A percentile compares a stretch with the other conserved stretches of the same genome.
Conservation (phyloP, 371 early-diverging fungal species). For the Mortierella sp. region DNA sequence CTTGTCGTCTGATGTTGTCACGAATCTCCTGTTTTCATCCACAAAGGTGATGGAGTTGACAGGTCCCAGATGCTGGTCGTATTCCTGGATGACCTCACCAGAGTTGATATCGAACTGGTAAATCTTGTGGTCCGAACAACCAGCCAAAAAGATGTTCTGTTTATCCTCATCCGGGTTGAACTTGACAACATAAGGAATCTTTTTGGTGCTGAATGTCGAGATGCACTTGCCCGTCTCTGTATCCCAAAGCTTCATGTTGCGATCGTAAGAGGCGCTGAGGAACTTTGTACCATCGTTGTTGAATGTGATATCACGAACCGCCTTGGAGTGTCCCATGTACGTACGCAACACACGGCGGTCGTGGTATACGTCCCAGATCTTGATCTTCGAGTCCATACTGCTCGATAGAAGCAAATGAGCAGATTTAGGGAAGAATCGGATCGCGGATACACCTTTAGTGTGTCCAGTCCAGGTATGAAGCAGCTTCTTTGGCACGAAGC, state of each 20-base stretch:
- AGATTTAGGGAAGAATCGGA: conserved; percentile 89
- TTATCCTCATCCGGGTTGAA: conserved; percentile 92
- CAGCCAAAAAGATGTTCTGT: conserved; percentile 88
- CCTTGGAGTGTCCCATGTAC: conserved; percentile 92
- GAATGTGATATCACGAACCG: conserved; percentile 93
- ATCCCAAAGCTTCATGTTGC: conserved; percentile 95
- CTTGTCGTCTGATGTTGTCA: conserved; percentile 97
- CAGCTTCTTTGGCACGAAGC: conserved; percentile 86
- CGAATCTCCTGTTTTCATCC: conserved; percentile 93
- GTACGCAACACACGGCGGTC: conserved; percentile 87
- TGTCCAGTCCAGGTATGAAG: conserved; percentile 96
- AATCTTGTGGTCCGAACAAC: conserved; percentile 94
- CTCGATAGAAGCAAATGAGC: conserved; percentile 92
- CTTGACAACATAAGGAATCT: conserved; percentile 88
- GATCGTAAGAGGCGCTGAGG: conserved; percentile 92
- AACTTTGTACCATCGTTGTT: conserved; percentile 87
- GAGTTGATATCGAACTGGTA: conserved; percentile 83
- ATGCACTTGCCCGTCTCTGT: conserved; percentile 95
- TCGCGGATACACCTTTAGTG: conserved; percentile 90
- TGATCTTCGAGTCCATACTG: conserved; percentile 94
- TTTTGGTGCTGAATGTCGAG: conserved; percentile 78
- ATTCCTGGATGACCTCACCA: conserved; percentile 91
- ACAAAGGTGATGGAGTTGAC: conserved; percentile 97
- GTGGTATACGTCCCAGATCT: conserved; percentile 96
- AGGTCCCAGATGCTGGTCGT: conserved; percentile 96